Percentiles rank a stretch among this genome's conserved stretches.
Evolutionary conservation across 371 early-diverging fungal genomes (phyloP).

Genomic region (Smittium culicis): DNA sequence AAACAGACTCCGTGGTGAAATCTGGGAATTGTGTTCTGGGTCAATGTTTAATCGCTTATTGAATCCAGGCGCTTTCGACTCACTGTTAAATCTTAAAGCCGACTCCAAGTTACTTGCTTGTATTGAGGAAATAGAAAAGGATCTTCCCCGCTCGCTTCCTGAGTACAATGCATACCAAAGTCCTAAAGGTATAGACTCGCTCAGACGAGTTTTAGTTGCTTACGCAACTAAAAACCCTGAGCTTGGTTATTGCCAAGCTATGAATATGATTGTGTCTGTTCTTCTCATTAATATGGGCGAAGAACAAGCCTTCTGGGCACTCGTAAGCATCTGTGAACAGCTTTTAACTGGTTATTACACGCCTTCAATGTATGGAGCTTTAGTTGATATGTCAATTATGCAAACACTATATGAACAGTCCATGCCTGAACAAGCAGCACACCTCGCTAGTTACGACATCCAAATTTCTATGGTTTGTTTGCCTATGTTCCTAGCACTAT

Average conservation of each 20-base stretch:
- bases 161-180: constrained; percentile 89
- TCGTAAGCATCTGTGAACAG: constrained; percentile 75
- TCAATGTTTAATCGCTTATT: constrained; percentile 74
- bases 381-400: constrained; percentile 87
- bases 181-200: constrained; percentile 73
- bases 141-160: constrained; percentile 79
- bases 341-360: constrained; percentile 90
- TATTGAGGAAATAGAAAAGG: constrained; percentile 93
- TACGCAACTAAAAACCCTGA: constrained; percentile 76
- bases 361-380: constrained; percentile 93
- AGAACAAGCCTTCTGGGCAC: constrained; percentile 91
- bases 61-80: constrained; percentile 67
- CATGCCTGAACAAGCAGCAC: constrained; percentile 61
- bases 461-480: constrained; percentile 88
- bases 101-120: constrained; percentile 14
- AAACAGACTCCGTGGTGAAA: constrained; percentile 79
- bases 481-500: constrained; percentile 92
- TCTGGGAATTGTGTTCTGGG: constrained; percentile 91
- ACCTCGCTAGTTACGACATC: constrained; percentile 72
- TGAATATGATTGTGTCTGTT: constrained; percentile 93
- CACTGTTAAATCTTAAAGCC: constrained; percentile 13
- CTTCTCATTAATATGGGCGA: constrained; percentile 85
- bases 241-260: constrained; percentile 96
- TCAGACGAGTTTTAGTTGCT: constrained; percentile 77
- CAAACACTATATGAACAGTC: constrained; percentile 66